Conservation (phyloP, 148 eudicot genomes). For the Vaccinium myrtillus region DNA sequence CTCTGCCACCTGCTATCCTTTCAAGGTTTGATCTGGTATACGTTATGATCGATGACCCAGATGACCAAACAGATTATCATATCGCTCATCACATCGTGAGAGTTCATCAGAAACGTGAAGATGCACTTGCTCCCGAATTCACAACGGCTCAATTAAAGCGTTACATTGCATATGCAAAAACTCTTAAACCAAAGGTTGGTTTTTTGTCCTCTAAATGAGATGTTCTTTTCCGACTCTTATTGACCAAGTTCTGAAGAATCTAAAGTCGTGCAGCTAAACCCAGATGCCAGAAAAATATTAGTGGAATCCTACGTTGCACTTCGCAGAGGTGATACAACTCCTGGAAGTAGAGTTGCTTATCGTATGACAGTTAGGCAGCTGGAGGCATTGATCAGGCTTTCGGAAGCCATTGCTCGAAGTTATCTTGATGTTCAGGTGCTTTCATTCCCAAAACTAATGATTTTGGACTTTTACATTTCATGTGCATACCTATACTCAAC, state of each 20-base stretch:
- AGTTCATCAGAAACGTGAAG: conserved; percentile 94
- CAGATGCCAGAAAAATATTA: conserved; percentile 77
- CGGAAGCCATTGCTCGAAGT: conserved; percentile 91
- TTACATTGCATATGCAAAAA: conserved; percentile 82
- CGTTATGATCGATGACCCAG: conserved; percentile 98
- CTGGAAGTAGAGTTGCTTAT: conserved; percentile 95
- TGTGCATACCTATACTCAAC: conserved; percentile 2
- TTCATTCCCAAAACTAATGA: conserved; percentile 4
- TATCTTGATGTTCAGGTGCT: conserved; percentile 69
- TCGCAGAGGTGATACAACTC: conserved; percentile 87
- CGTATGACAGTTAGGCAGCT: conserved; percentile 99
- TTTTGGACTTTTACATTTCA: background rate
- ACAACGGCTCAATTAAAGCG: conserved; percentile 89
- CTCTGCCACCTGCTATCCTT: conserved; percentile 96
- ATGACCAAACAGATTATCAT: conserved; percentile 90
- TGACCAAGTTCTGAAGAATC: background rate
- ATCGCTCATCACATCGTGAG: conserved; percentile 94
- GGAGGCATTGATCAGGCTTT: conserved; percentile 90
- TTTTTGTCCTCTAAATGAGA: background rate
- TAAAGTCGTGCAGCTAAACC: conserved; percentile 52
- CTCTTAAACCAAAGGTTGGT: conserved; percentile 81
- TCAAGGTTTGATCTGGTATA: conserved; percentile 99
- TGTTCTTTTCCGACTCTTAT: conserved; percentile 3
- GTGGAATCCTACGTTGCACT: conserved; percentile 90
- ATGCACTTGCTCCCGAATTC: conserved; percentile 78